Base-by-base conservation (phyloP, 805 yeast genomes). In the Tetrapisispora nanseiensis region DNA sequence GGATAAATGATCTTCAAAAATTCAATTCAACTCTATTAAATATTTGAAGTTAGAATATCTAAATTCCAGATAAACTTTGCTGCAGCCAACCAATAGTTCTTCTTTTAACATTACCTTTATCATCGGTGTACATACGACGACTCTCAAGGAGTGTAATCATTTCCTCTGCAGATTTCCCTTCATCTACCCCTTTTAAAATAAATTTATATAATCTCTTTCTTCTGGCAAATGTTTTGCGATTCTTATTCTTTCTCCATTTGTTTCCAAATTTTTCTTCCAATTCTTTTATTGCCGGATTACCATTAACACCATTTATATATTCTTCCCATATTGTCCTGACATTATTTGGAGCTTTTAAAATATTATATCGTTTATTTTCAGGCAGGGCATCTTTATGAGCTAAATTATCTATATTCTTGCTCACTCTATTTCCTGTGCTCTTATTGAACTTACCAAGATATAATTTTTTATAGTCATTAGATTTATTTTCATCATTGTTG, bases 211-310 rank as follows among this genome's bases (percentile, higher is more conserved):
- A 46, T 32, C 66, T 51, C 43, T 63, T 63, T 33, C 70, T 50
- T 39, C 69, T 50, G 2, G 64, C 57, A 46, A 55, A 66, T 10
- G 59, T 63, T 52, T 56, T 65, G 31, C 56, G 57, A 49, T 58
- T 63, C 44, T 50, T 63, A 39, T 46, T 67, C 44, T 49, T 54
- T 48, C 72, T 54, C 74, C 74, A 69, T 28, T 63, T 59, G 38
- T 67, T 63, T 6, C 71, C 70, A 46, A 60, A 68, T 33, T 57
- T 58, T 22, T 62, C 62, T 41, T 69, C 72, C n/a, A 69, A 54
- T 15, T 57, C 57, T 42, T 61, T 59, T 13, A 69, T 63, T 2
- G 72, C 60, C 7, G 71, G 70, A n/a, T 53, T 51, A 1, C 71
- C 71, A 43, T 66, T 57, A 26, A 68, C 55, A 2, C 74, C 74